Base-by-base conservation (phyloP, 257 asterid genomes). In the Solanum habrochaites region DNA sequence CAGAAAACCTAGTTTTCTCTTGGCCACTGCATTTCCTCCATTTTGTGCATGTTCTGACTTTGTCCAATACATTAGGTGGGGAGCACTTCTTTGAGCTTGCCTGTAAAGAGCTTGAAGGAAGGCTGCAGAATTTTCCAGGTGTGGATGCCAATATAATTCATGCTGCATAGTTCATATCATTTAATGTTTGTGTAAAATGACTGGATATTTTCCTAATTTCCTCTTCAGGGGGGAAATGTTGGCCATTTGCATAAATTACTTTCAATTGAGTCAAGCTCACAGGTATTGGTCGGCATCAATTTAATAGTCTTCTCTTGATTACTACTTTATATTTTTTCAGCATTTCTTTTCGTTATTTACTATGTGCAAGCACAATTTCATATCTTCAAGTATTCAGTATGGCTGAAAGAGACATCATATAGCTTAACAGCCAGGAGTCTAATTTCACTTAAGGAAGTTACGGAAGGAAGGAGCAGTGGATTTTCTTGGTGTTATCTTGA, bases 201-300 rank as follows among this genome's bases (percentile, higher is more conserved):
- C 21, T 58, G 58, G 67, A 86, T 27, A 64, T 21, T 71, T 42
- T 87, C 87, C 85, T 91, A 81, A 70, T 88, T 72, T 72, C 86
- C 83, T 89, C 90, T 84, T 91, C 94, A 97, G 99, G 99, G 99
- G 78, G 99, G 99, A 83, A 96, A 94, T 91, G 99, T 97, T 66
- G 97, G 99, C 73, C 99, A 97, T 90, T 93, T 96, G 91, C 99
- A 97, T 89, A 95, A 92, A 88, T 87, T 96, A 83, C 93, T 97
- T 70, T 92, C 95, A 45, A 93, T 96, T 78, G 99, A 92, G 90
- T 95, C 99, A 23, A 97, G 99, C 94, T 97, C 99, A 84, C 99
- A 97, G 99, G 99, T 97, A 89, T 56, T 70, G 56, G 11, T 77
- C 23, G 11, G 1, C 69, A 49, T 42, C 83, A 81, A 16, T 80